phyloP scores from a whole-genome alignment of 805 yeast species.

The Pichia kluyveri region DNA sequence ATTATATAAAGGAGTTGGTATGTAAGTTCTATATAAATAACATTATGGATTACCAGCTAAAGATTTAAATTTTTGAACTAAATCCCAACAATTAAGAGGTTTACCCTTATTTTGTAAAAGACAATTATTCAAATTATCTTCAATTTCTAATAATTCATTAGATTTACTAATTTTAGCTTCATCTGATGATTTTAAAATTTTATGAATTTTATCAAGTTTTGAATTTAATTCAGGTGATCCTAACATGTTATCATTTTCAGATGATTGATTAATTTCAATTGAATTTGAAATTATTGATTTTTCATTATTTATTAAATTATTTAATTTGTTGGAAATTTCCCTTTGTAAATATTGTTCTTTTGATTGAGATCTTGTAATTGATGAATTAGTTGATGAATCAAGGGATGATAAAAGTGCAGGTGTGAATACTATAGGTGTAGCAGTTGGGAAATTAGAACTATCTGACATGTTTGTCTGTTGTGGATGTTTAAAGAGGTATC shows the following conservation, averaged over 20 bases:
- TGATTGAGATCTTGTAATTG: slow-evolving; percentile 49
- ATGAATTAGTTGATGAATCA: slow-evolving; percentile 68
- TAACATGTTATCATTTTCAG: slow-evolving; percentile 20
- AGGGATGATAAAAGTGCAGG: slow-evolving; percentile 81
- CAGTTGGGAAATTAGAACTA: slow-evolving; percentile 4
- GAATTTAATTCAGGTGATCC: slow-evolving; percentile 22
- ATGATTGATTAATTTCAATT: slow-evolving; percentile 1
- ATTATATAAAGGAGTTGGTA: slow-evolving; percentile 75
- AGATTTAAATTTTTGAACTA: slow-evolving; percentile 59
- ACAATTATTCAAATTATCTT: slow-evolving; percentile 47
- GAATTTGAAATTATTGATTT: slow-evolving; percentile 31
- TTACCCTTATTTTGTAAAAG: slow-evolving; percentile 52
- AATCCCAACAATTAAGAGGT: slow-evolving; percentile 76
- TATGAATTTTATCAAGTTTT: slow-evolving; percentile 28
- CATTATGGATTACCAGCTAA: slow-evolving; percentile 28
- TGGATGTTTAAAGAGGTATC: too few species aligned
- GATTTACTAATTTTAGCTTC: slow-evolving; percentile 22
- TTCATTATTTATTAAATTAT: neutral
- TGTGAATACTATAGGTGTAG: slow-evolving; percentile 31
- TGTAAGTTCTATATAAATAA: slow-evolving; percentile 21
- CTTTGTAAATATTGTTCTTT: slow-evolving; percentile 60
- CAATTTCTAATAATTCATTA: slow-evolving; percentile 36
- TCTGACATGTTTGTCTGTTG: neutral
- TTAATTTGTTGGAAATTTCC: slow-evolving; percentile 20
- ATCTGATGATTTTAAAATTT: slow-evolving; percentile 25